phyloP scores from a whole-genome alignment of 768 basidiomycete species.

The Termitomyces sp. region DNA sequence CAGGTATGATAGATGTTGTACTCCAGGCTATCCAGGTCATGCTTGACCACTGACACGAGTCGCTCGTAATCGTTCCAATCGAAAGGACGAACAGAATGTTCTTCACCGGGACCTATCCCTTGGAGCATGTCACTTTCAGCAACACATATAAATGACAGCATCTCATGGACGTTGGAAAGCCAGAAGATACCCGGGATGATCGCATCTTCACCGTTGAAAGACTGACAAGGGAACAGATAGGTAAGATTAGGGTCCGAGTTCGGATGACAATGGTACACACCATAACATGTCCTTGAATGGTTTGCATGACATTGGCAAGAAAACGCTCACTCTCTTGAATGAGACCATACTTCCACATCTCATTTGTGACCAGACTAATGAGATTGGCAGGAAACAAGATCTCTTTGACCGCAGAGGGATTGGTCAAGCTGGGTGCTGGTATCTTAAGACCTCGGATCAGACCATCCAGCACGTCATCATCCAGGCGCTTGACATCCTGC shows the following conservation, averaged over 20 bases:
- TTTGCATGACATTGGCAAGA: conserved; percentile 98
- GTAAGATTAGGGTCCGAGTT: conserved; percentile 4
- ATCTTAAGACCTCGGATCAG: conserved; percentile 91
- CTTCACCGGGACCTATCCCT: conserved; percentile 95
- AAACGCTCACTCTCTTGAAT: conserved; percentile 97
- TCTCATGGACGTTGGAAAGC: conserved; percentile 99
- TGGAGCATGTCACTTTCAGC: conserved; percentile 99
- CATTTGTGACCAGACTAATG: conserved; percentile 96
- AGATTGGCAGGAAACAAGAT: conserved; percentile 98
- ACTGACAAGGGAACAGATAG: conserved; percentile 36
- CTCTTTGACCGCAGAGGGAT: conserved; percentile 92
- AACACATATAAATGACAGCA: conserved; percentile 97
- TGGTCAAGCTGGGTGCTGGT: conserved; percentile 82
- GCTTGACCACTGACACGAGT: conserved; percentile 95
- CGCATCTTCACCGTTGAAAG: conserved; percentile 89
- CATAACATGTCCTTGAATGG: conserved; percentile 96
- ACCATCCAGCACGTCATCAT: conserved; percentile 90
- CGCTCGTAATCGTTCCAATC: conserved; percentile 98
- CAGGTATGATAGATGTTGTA: conserved; percentile 99
- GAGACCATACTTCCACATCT: conserved; percentile 99
- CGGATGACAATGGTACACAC: conserved; percentile 40
- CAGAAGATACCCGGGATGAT: conserved; percentile 97
- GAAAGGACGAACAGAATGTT: conserved; percentile 85
- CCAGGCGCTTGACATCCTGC: conserved; percentile 83
- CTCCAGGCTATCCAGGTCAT: conserved; percentile 96